Evolutionary conservation across 176 grass and related monocot species (phyloP), one percentile per base, ranked within the genome.

Genomic region (Dactylis glomerata): DNA sequence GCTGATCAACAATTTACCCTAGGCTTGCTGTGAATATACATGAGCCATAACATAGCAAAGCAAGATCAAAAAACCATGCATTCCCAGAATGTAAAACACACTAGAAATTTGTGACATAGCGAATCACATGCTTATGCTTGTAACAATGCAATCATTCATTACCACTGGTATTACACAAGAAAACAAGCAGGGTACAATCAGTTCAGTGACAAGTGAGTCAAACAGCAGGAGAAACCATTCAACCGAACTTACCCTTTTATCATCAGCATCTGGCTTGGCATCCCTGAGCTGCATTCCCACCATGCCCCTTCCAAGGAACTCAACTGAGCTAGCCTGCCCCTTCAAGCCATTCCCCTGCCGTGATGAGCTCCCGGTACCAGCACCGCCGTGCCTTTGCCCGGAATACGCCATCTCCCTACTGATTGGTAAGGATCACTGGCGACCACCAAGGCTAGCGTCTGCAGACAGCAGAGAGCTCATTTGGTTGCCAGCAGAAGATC

Each of bases 261-360:
- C 69, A 80, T 90, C 89, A 57, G 83, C 78, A 70, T 93, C 91
- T 56, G 73, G n/a, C 41, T 81, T 93, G 62, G 77, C 58, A 86
- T 98, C 89, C 15, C 89, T 98, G 75, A 95, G 68, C 58, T 83
- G 88, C 93, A 98, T 92, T 66, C 86, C 87, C 83, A 86, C 82
- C 65, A 98, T 92, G 84, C 92, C 96, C 85, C 93, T 95, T 67
- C 91, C 90, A 11, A 98, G 89, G 82, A 85, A 89, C 63, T 98
- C 96, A 22, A 91, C 81, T 6, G 93, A 93, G 75, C 83, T 87
- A 30, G 89, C 87, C 31, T 80, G 81, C 17, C 91, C 89, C 81
- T 92, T 98, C 20, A 87, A 83, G 66, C 78, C 82, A 80, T 32
- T 95, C 46, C 61, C 87, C 38, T 68, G 77, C 64, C 81, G 78